phyloP scores from a whole-genome alignment of 768 basidiomycete species.

The Brasilioporus rufonigricans region DNA sequence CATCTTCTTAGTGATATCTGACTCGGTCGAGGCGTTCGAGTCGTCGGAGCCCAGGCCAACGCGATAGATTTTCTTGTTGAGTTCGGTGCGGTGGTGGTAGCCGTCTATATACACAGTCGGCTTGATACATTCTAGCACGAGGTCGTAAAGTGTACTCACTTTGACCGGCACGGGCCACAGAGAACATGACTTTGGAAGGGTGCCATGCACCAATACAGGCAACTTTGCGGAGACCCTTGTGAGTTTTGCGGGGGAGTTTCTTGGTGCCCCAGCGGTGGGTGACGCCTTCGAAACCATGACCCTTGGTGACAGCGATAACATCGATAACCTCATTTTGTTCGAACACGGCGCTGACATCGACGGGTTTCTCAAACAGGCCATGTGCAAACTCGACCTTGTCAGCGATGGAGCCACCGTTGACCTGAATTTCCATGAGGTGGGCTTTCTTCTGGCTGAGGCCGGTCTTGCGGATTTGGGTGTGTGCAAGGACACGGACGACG shows the following conservation, averaged over 20 bases:
- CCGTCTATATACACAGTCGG: conserved; percentile 55
- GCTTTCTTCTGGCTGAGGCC: conserved; percentile 99
- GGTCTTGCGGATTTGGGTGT: conserved; percentile 98
- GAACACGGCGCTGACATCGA: conserved; percentile 83
- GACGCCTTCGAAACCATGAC: conserved; percentile 99
- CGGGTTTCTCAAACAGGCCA: conserved; percentile 93
- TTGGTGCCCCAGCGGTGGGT: conserved; percentile 99
- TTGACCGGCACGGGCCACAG: conserved; percentile 99
- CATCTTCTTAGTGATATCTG: conserved; percentile 88
- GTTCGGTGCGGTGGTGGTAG: conserved; percentile 94
- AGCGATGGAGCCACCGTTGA: conserved; percentile 93
- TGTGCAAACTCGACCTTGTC: conserved; percentile 98
- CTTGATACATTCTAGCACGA: not conserved
- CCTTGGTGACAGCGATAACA: conserved; percentile 97
- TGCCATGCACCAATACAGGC: conserved; percentile 99
- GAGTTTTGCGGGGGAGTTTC: conserved; percentile 97
- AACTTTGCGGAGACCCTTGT: conserved; percentile 99
- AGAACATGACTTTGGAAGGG: conserved; percentile 99
- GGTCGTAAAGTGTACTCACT: conserved; percentile 50
- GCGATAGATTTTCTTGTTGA: conserved; percentile 99
- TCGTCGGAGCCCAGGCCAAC: conserved; percentile 78
- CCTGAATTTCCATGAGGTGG: conserved; percentile 99
- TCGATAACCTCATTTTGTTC: conserved; percentile 98
- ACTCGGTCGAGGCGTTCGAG: conserved; percentile 88
- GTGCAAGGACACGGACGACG: conserved; percentile 97